A percentile compares a stretch with the other conserved stretches of the same genome.
Conservation (phyloP, 345 rosid genomes). For the Pseudoturritis turrita region DNA sequence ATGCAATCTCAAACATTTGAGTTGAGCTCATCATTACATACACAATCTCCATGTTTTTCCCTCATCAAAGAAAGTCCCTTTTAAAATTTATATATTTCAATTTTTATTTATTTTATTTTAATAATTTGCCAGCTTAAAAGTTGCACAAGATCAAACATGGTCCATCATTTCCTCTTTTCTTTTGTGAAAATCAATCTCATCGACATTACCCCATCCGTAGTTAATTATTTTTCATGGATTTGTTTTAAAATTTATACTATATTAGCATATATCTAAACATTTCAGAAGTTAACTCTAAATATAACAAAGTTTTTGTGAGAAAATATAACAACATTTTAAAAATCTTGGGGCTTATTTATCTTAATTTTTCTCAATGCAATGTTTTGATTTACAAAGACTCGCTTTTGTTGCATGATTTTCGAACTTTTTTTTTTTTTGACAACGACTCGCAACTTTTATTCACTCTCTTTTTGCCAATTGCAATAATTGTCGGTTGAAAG, state of each 20-base stretch:
- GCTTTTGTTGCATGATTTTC: not conserved
- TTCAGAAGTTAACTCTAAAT: not conserved
- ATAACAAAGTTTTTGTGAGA: not conserved
- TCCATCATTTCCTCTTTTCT: conserved; percentile 6
- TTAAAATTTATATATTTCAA: not conserved
- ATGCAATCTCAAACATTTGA: conserved; percentile 23
- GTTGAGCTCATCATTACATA: conserved; percentile 37
- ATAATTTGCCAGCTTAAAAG: conserved; percentile 33
- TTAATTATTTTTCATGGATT: not conserved
- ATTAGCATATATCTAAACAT: not conserved
- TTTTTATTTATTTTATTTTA: not conserved
- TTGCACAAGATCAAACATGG: conserved; percentile 30
- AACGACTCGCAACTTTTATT: not conserved
- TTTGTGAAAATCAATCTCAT: not conserved
- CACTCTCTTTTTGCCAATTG: conserved; percentile 17
- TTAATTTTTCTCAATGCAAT: not conserved
- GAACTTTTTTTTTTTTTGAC: no score
- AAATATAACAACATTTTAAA: no score
- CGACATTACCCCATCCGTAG: not conserved
- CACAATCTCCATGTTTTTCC: conserved; percentile 30
- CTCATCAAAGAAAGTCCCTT: conserved; percentile 8
- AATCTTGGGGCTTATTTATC: not conserved
- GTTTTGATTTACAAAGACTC: not conserved
- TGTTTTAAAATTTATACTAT: not conserved
- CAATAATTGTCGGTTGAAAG: conserved; percentile 12